Evolutionary conservation across 2,329 filamentous ascomycete genomes (phyloP).

Genomic region (Aurifilum marmelostoma): DNA sequence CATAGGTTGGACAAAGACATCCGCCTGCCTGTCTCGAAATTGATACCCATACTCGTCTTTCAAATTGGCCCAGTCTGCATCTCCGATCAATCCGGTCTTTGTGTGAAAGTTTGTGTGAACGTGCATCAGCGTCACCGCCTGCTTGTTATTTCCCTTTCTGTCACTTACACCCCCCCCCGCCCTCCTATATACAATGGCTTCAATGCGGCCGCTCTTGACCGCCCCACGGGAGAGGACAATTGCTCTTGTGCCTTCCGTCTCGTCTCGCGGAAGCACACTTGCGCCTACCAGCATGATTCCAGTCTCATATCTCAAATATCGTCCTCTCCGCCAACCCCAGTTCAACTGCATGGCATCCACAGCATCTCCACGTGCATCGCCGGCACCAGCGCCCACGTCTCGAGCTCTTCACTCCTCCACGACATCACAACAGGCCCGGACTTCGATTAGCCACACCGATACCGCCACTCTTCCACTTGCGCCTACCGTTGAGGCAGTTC

Average conservation of each 20-base stretch:
- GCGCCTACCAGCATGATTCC: constrained; percentile 19
- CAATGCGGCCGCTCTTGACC: constrained; percentile 22
- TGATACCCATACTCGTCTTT: background rate
- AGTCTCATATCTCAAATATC: constrained; percentile 23
- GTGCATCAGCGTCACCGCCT: background rate
- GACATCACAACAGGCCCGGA: constrained; percentile 18
- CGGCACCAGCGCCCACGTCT: constrained; percentile 28
- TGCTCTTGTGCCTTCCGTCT: constrained; percentile 14
- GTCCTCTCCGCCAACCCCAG: constrained; percentile 28
- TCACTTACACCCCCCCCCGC: background rate
- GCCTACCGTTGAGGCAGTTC: constrained; percentile 24
- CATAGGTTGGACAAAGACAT: constrained; percentile 2
- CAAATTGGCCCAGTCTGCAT: background rate
- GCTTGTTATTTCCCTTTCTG: background rate
- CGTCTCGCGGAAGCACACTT: constrained; percentile 13
- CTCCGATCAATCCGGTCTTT: background rate
- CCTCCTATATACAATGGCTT: constrained; percentile 22
- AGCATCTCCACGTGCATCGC: constrained; percentile 7
- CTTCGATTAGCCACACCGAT: constrained; percentile 27
- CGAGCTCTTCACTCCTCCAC: constrained; percentile 36
- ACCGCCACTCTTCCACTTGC: constrained; percentile 26
- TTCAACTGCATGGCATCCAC: constrained; percentile 27
- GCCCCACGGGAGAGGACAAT: constrained; percentile 11
- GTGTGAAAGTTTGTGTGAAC: background rate
- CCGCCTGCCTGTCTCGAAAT: background rate